phyloP scores from a whole-genome alignment of 2,329 filamentous ascomycete genomes.

The Teratosphaeria pseudoeucalypti region DNA sequence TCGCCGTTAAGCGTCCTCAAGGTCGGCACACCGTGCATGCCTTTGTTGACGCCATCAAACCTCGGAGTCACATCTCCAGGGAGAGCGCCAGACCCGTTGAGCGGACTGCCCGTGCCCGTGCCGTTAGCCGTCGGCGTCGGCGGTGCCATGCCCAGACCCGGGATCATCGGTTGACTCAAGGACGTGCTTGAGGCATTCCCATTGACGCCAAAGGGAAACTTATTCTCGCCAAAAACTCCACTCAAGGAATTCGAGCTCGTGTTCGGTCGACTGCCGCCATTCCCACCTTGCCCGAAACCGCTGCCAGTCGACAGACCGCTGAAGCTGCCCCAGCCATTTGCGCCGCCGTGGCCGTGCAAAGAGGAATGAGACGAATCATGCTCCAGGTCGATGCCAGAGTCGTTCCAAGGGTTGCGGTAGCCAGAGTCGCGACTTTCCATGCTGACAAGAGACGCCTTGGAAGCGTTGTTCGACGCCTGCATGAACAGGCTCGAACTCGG shows the following conservation, averaged over 20 bases:
- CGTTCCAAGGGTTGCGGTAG: slow-evolving; percentile 96
- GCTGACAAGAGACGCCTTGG: slow-evolving; percentile 89
- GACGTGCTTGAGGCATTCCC: slow-evolving; percentile 29
- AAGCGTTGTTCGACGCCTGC: slow-evolving; percentile 71
- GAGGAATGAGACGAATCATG: slow-evolving; percentile 47
- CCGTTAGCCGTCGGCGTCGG: slow-evolving; percentile 4
- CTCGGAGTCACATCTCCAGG: slow-evolving; percentile 27
- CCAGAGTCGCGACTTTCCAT: slow-evolving; percentile 92
- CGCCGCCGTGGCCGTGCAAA: slow-evolving; percentile 25
- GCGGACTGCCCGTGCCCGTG: background rate
- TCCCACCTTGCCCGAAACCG: slow-evolving; percentile 29
- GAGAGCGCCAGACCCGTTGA: slow-evolving; percentile 2
- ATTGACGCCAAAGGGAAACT: slow-evolving; percentile 50
- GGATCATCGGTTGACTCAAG: slow-evolving; percentile 28
- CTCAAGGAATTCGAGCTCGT: slow-evolving; percentile 52
- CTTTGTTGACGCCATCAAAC: slow-evolving; percentile 15
- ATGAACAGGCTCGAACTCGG: slow-evolving; percentile 65
- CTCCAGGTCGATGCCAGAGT: slow-evolving; percentile 91
- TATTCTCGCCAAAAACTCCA: slow-evolving; percentile 50
- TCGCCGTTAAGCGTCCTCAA: background rate
- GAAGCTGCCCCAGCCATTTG: slow-evolving; percentile 34
- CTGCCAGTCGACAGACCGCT: background rate
- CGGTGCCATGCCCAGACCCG: slow-evolving; percentile 25
- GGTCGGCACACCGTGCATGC: background rate
- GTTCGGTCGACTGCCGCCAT: slow-evolving; percentile 57